Percentiles rank a stretch among this genome's conserved stretches.
Conservation (phyloP, 2,329 filamentous ascomycete genomes). For the Xylaria sp. region DNA sequence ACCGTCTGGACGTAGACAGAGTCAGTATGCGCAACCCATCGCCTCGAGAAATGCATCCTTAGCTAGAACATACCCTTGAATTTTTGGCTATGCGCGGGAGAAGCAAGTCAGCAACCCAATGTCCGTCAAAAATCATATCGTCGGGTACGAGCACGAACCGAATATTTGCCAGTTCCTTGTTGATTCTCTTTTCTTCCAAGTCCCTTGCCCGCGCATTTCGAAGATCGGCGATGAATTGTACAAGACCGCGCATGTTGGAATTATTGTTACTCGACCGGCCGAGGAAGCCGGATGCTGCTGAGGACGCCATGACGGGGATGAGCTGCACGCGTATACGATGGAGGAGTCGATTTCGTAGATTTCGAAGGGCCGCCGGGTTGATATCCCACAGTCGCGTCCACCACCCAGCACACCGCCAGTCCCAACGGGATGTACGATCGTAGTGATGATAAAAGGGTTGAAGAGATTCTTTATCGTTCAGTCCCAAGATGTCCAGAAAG, state of each 20-base stretch:
- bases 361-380: slow-evolving; percentile 35
- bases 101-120: slow-evolving; percentile 30
- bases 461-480: slow-evolving; percentile 29
- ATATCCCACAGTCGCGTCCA: slow-evolving; percentile 43
- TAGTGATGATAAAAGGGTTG: slow-evolving; percentile 12
- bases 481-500: slow-evolving; percentile 43
- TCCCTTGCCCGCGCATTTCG: slow-evolving; percentile 94
- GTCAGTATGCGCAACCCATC: slow-evolving; percentile 41
- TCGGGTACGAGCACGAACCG: slow-evolving; percentile 62
- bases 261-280: slow-evolving; percentile 73
- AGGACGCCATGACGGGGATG: slow-evolving; percentile 62
- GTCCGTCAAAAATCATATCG: background rate
- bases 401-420: slow-evolving; percentile 32
- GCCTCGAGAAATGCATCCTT: slow-evolving; percentile 1
- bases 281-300: slow-evolving; percentile 68
- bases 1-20: slow-evolving; percentile 67
- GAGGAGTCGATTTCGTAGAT: slow-evolving; percentile 27
- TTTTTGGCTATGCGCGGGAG: slow-evolving; percentile 73
- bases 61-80: slow-evolving; percentile 75
- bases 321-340: slow-evolving; percentile 23
- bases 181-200: slow-evolving; percentile 98
- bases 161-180: slow-evolving; percentile 99
- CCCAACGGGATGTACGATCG: slow-evolving; percentile 26
- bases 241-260: slow-evolving; percentile 82
- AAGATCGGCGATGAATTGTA: slow-evolving; percentile 98